Evolutionary conservation across 1,139 yeast genomes (phyloP), one percentile per base, ranked within the genome.

Genomic region (Taphrina sp.): DNA sequence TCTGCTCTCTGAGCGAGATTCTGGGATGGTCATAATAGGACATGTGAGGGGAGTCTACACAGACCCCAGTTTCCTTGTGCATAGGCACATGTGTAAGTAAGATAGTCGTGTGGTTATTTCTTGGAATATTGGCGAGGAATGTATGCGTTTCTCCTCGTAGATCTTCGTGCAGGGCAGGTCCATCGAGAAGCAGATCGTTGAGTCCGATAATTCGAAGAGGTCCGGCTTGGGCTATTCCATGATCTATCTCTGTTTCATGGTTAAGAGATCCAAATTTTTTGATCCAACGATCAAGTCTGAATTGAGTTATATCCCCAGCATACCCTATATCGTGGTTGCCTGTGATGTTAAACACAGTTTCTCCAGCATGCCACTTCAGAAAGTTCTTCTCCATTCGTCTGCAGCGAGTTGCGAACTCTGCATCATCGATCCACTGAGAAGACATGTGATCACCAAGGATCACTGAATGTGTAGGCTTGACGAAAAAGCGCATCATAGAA

Each of bases 271-370:
- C 98, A 70, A 85, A 90, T 29, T 83, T 72, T 26, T 72, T 71
- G 56, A 76, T 77, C 72, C 81, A 94, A 61, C 98, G 75, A 0
- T 87, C 80, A 81, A 89, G 79, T 64, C 95, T 95, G 65, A 87
- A 96, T 75, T 83, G 81, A 0, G 96, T 88, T 45, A 95, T 88
- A 70, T 94, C 98, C 0, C 97, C 97, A 55, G 88, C 81, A 67
- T 92, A 92, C 0, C 98, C 98, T 58, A 92, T 82, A 68, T 92
- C 98, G 67, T 92, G 98, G 67, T 92, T 94, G 1, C 98, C 98
- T 0, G 95, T 83, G 39, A 92, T 74, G 66, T 49, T 49, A 26
- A 39, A 49, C 31, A 49, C 39, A 14, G 24, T 23, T 5, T 31
- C 41, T n/a, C 22, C 23, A 5, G 31, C 34, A 7, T 14, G 14